Evolutionary conservation across 805 yeast species (phyloP), one percentile per base, ranked within the genome.

Genomic region (Cyberlindnera amylophila): DNA sequence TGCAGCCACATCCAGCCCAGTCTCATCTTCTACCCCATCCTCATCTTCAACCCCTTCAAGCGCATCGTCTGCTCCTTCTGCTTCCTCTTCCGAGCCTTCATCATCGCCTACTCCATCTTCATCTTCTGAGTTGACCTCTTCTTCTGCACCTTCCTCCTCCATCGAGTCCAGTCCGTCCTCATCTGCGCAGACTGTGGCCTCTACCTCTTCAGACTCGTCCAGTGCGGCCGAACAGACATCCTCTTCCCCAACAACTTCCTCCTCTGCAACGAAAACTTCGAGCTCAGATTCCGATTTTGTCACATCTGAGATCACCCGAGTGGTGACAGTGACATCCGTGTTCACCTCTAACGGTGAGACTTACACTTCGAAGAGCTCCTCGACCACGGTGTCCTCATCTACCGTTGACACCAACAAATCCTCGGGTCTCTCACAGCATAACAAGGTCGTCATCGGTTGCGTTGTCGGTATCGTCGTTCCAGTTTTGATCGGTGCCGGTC

Each of bases 391-490:
- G 2, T 30, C 44, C 6, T 19, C 53, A 6, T 49, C 58, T 6
- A 33, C 59, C 3, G 26, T 53, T 15, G 4, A 45, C 2, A 14
- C 51, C 6, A 27, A 13, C 30, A n/a, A 51, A 7, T 44, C 61
- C 1, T 38, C 53, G 1, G 82, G 82, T 0, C 62, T 80, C 7
- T 69, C 81, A 1, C 54, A 66, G 13, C 62, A 74, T 45, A 69
- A 75, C 41, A 73, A 72, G 42, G 72, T 82, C 28, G 77, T 82
- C 18, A 72, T 81, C 39, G 89, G 89, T 31, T 80, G 81, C 45
- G 82, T 78, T 23, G 82, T 82, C 6, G 89, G 89, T 42, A 73
- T 84, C 12, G 86, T 86, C 39, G 79, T 81, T 1, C 86, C 90
- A 2, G 49, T 75, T 0, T 57, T 80, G 2, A 32, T 64, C 1